Evolutionary conservation across 2,329 filamentous ascomycete genomes (phyloP), one percentile per base, ranked within the genome.

Genomic region (Aplosporella prunicola): DNA sequence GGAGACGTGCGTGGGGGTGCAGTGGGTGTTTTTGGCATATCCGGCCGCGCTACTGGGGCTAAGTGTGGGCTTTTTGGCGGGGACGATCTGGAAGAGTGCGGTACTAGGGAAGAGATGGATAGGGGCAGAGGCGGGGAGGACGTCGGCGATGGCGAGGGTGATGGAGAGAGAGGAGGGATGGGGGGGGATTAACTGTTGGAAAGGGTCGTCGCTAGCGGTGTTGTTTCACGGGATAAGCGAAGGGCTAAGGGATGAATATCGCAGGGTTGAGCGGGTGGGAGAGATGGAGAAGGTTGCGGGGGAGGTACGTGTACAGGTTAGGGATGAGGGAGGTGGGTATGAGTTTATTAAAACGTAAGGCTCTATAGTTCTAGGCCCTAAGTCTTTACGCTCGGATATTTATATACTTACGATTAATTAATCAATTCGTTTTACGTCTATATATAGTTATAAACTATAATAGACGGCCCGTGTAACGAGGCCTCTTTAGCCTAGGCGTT

Each of bases 281-380:
- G 13, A 18, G 31, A 33, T 33, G 31, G 31, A 33, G 31, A 6
- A 24, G 31, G n/a, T 33, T 20, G 31, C 31, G 20, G 25, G 25
- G 20, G 14, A 7, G 14, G 31, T 33, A 16, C 31, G 31, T 4
- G 31, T 33, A 22, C 10, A 15, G 20, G 20, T 33, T 13, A 15
- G 20, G 5, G 31, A 24, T 13, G 9, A 24, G 31, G 20, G 31
- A 22, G 18, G 5, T 2, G 31, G 31, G 20, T 4, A 24, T 20
- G n/a, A 24, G 31, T 25, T 33, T n/a, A n/a, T n/a, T n/a, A n/a
- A n/a, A n/a, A n/a, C n/a, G n/a, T n/a, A n/a, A n/a, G n/a, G n/a
- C n/a, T n/a, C n/a, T n/a, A n/a, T n/a, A n/a, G n/a, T n/a, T n/a
- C n/a, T n/a, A n/a, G n/a, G n/a, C n/a, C n/a, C n/a, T n/a, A n/a